Base-by-base conservation (phyloP, 768 basidiomycete genomes). In the Rhodosporidiobolus odoratus region DNA sequence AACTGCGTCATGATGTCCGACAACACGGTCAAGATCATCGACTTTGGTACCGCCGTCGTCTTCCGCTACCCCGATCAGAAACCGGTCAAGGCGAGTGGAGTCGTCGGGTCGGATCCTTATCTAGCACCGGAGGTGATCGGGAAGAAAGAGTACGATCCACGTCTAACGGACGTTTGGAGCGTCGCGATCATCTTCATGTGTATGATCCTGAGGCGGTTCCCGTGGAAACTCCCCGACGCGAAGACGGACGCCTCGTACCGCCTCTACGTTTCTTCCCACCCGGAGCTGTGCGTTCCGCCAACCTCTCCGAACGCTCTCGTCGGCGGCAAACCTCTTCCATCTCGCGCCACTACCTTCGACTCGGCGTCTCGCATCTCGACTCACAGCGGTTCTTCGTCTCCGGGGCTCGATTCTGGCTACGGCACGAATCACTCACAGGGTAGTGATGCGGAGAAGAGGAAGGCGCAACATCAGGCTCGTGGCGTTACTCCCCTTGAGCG, bases 41-140 rank as follows among this genome's bases (percentile, higher is more conserved):
- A 99, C 81, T 99, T 99, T 81, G 96, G 96, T 62, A 99, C 96
- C 9, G 96, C 96, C n/a, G 93, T 93, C 73, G 94, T 99, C 69
- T 99, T 99, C 82, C 92, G 96, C 76, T 99, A 98, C 78, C 96
- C 96, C 1, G 95, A 93, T 67, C 76, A 92, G 80, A 85, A 85
- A 71, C 84, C 83, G 60, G 83, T 89, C 73, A 84, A 82, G 64
- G 92, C 94, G 13, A 87, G 88, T 12, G 96, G 96, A 27, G 85
- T 98, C 63, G 96, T 98, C 65, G 96, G 96, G 57, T 92, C 91
- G 59, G 96, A 98, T 82, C 96, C 96, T 30, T 98, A 98, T 83
- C 88, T 98, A 41, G 96, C 96, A 0, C 96, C 96, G 2, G 96
- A 99, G 79, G 96, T 99, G 23, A 85, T 98, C 66, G 82, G 79